Evolutionary conservation across 176 grass and related monocot genomes (phyloP), one percentile per base, ranked within the genome.

Genomic region (Alopecurus myosuroides): DNA sequence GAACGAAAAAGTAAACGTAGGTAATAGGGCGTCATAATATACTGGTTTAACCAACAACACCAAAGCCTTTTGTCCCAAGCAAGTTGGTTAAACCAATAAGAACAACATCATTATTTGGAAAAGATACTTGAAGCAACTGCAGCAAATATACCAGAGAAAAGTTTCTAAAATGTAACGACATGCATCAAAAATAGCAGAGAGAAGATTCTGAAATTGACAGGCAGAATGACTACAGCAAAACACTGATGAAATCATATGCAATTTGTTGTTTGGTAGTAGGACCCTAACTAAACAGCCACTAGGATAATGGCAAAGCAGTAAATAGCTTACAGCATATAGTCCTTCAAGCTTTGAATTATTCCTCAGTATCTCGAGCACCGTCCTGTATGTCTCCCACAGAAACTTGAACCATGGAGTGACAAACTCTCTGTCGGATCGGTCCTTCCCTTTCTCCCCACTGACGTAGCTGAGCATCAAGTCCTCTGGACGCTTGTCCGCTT

Each of bases 391-490:
- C 51, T 99, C 97, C 97, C 97, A 99, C 11, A 99, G 87, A 36
- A 99, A 99, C 68, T 99, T 99, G 46, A 99, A 99, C 97, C 97
- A 99, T 7, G 97, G 97, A 15, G 97, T 96, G 15, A 99, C 97
- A 68, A 89, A 29, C 76, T 99, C 97, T 79, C 92, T 99, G 65
- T 99, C 97, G 12, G 91, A 96, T 81, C 97, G 65, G 11, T 99
- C 94, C 76, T 96, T 99, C 23, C 97, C 93, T 90, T 96, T 99
- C 70, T 99, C 97, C 2, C 94, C 97, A 70, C 97, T 99, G 1
- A 99, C 94, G 68, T 92, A 94, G 79, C 97, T 99, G 28, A 99
- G 81, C 97, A 99, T 99, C 79, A 99, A 80, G 70, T 99, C 97
- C 86, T 99, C 93, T 4, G 97, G 97, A 0, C 97, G 92, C 78